Percentiles rank a stretch among this genome's conserved stretches.
Conservation (phyloP, 2,329 filamentous ascomycete species). For the Monosporascus sp. region DNA sequence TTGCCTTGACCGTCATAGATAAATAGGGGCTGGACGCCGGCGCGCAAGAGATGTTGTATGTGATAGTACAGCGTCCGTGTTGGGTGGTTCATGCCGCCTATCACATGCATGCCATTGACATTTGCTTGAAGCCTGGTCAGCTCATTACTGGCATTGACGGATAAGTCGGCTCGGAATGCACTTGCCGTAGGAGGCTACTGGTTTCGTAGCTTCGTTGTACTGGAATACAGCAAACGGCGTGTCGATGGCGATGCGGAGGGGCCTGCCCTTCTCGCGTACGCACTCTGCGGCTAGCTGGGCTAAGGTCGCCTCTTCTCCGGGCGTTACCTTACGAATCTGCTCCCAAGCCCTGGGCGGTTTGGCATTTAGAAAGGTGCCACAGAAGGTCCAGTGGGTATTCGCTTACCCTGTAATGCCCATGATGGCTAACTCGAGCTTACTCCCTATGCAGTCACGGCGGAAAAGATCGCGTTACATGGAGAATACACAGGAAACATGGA, state of each 20-base stretch:
- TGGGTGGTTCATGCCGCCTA: constrained; percentile 6
- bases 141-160: constrained; percentile 1
- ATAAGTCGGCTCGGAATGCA: constrained; percentile 12
- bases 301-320: neutral
- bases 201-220: neutral
- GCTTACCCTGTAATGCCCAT: no score
- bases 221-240: constrained; percentile 11
- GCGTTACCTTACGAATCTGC: neutral
- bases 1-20: constrained; percentile 3
- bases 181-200: constrained; percentile 11
- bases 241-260: constrained; percentile 20
- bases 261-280: constrained; percentile 5
- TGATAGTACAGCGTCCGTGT: constrained; percentile 5
- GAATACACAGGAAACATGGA: no score
- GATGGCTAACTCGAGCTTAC: no score
- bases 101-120: neutral
- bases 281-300: neutral
- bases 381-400: no score
- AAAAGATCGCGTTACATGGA: no score
- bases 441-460: no score
- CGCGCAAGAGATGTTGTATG: constrained; percentile 4
- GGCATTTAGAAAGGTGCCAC: no score
- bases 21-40: constrained; percentile 3
- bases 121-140: neutral
- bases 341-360: neutral